A percentile compares a stretch with the other conserved stretches of the same genome.
These are phyloP conservation scores for Rubia peregrina DNA, from an alignment of 305 asterid genomes.

Conservation along the genomic window DNA sequence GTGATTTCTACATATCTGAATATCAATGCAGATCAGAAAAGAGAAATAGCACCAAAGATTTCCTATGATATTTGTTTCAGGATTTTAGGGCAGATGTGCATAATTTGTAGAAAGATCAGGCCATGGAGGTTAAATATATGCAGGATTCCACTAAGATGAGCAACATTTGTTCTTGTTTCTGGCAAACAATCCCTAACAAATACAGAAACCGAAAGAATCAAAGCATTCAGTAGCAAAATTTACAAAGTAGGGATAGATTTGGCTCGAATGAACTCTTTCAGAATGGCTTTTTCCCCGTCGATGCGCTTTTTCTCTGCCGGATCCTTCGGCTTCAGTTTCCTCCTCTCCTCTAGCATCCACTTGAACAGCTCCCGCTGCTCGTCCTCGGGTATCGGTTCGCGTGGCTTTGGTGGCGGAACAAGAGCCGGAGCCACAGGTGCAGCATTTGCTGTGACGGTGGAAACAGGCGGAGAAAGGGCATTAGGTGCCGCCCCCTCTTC, in stretches of 20 bases:
- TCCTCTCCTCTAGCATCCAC: constrained; percentile 87
- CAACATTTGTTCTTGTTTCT: constrained; percentile 1
- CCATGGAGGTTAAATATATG: neutral
- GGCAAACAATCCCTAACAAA: neutral
- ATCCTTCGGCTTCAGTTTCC: constrained; percentile 61
- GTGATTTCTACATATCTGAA: too few species aligned
- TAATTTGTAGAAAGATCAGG: neutral
- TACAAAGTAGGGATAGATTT: constrained; percentile 49
- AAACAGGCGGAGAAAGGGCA: constrained; percentile 28
- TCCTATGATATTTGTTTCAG: too few species aligned
- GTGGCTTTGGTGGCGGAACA: constrained; percentile 29
- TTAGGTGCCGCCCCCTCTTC: constrained; percentile 35
- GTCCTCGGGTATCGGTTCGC: constrained; percentile 57
- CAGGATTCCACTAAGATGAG: neutral
- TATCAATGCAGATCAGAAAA: too few species aligned
- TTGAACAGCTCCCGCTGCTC: constrained; percentile 68
- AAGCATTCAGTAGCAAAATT: constrained; percentile 10
- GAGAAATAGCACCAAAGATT: too few species aligned
- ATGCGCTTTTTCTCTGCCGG: constrained; percentile 62
- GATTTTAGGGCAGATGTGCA: too few species aligned
- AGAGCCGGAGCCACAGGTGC: constrained; percentile 8
- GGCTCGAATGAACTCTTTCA: constrained; percentile 75
- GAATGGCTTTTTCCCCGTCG: constrained; percentile 81
- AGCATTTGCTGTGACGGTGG: constrained; percentile 31
- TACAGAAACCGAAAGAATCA: neutral